phyloP scores from a whole-genome alignment of 2,329 filamentous ascomycete species.

The Clarireedia homoeocarpa region DNA sequence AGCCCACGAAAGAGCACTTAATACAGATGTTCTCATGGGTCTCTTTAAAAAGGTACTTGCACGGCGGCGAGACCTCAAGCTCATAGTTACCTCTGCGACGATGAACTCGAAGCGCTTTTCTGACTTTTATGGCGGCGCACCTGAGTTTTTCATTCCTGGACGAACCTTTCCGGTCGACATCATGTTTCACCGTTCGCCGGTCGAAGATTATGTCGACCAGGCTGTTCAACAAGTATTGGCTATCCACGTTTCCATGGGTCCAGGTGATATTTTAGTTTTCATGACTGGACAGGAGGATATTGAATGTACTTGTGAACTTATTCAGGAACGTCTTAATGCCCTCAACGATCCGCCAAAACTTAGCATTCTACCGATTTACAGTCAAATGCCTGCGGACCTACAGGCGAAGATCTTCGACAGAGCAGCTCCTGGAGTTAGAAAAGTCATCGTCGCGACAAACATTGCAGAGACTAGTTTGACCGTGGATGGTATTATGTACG shows the following conservation, averaged over 20 bases:
- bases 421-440: slow-evolving; percentile 81
- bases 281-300: slow-evolving; percentile 99
- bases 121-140: slow-evolving; percentile 90
- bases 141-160: slow-evolving; percentile 93
- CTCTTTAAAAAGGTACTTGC: slow-evolving; percentile 95
- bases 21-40: slow-evolving; percentile 96
- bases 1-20: slow-evolving; percentile 91
- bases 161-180: slow-evolving; percentile 96
- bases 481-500: slow-evolving; percentile 98
- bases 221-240: slow-evolving; percentile 92
- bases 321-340: slow-evolving; percentile 78
- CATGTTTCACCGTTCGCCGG: slow-evolving; percentile 88
- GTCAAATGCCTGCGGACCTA: slow-evolving; percentile 96
- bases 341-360: slow-evolving; percentile 93
- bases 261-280: slow-evolving; percentile 93
- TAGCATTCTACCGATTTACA: slow-evolving; percentile 94
- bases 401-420: slow-evolving; percentile 97
- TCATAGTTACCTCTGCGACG: slow-evolving; percentile 96
- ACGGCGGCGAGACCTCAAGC: slow-evolving; percentile 79
- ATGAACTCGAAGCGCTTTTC: slow-evolving; percentile 98
- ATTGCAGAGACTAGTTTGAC: slow-evolving; percentile 57
- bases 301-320: slow-evolving; percentile 87
- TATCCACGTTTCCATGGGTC: slow-evolving; percentile 90
- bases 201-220: slow-evolving; percentile 96
- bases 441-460: slow-evolving; percentile 97